Evolutionary conservation across 352 stramenopile species (phyloP).

Genomic region (Globisporangium spiculum): DNA sequence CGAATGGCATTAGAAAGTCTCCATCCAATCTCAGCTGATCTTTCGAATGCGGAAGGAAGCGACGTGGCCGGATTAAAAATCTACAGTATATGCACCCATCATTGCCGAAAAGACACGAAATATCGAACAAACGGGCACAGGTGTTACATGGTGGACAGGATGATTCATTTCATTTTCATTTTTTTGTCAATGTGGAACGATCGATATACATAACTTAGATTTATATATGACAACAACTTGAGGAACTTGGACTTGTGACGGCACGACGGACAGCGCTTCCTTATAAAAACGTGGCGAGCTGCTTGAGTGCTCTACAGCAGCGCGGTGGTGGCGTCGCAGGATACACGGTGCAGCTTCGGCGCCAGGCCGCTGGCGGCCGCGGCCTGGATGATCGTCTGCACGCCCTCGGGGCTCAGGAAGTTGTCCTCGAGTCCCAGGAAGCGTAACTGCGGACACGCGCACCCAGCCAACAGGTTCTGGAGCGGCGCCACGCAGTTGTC

Average conservation of each 20-base stretch:
- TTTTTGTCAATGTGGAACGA: background rate
- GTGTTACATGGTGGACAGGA: background rate
- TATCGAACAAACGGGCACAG: background rate
- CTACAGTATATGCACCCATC: background rate
- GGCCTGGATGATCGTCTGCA: conserved; percentile 61
- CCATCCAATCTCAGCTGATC: too few species aligned
- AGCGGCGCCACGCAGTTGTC: conserved; percentile 66
- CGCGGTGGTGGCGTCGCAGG: conserved; percentile 26
- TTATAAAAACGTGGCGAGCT: background rate
- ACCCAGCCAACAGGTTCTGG: conserved; percentile 33
- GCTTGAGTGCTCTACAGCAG: background rate
- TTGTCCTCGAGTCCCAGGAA: conserved; percentile 84
- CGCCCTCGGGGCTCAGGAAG: conserved; percentile 60
- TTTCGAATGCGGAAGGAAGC: background rate
- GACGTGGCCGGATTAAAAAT: background rate
- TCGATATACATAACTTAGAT: background rate
- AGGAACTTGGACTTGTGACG: background rate
- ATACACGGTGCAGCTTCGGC: conserved; percentile 50
- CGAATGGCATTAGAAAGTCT: background rate
- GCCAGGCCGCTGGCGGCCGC: conserved; percentile 40
- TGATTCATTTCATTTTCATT: background rate
- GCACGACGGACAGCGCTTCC: background rate
- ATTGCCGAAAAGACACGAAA: background rate
- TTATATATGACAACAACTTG: background rate
- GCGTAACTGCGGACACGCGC: conserved; percentile 41